A percentile compares a stretch with the other conserved stretches of the same genome.
These are phyloP conservation scores for Dipteronia sinensis DNA, from an alignment of 345 rosid species.

Conservation along the genomic window DNA sequence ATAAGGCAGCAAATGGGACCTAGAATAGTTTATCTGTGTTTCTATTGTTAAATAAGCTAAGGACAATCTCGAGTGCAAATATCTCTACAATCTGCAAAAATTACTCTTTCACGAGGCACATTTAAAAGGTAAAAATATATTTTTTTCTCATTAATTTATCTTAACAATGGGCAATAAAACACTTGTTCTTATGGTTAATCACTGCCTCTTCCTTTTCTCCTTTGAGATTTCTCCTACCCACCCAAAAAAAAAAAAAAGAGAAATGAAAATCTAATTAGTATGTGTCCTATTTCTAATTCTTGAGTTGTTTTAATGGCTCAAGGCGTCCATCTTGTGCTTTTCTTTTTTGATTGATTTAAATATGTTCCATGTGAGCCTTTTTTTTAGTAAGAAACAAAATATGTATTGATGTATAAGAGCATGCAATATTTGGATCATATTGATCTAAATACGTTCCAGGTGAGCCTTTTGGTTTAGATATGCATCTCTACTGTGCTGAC, in stretches of 20 bases:
- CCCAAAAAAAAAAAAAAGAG: no score
- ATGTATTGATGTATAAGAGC: background rate
- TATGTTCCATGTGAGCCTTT: background rate
- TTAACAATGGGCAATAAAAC: background rate
- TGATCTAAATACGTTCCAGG: background rate
- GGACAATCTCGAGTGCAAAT: background rate
- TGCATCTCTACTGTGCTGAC: constrained; percentile 14
- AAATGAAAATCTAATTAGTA: background rate
- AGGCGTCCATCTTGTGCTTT: background rate
- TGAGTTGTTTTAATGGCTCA: background rate
- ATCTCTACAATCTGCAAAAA: background rate
- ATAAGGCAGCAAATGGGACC: background rate
- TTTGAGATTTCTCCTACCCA: no score
- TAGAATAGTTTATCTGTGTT: no score
- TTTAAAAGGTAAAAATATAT: background rate
- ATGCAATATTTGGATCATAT: background rate
- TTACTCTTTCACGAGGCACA: background rate
- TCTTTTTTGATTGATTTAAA: background rate
- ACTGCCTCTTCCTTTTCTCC: no score
- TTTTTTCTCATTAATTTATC: background rate
- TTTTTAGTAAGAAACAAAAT: background rate
- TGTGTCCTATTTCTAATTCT: background rate
- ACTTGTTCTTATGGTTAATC: background rate
- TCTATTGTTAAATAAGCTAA: no score
- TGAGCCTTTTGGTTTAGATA: background rate